Conservation (phyloP, 2,329 filamentous ascomycete species). For the Pseudogymnoascus sp. region DNA sequence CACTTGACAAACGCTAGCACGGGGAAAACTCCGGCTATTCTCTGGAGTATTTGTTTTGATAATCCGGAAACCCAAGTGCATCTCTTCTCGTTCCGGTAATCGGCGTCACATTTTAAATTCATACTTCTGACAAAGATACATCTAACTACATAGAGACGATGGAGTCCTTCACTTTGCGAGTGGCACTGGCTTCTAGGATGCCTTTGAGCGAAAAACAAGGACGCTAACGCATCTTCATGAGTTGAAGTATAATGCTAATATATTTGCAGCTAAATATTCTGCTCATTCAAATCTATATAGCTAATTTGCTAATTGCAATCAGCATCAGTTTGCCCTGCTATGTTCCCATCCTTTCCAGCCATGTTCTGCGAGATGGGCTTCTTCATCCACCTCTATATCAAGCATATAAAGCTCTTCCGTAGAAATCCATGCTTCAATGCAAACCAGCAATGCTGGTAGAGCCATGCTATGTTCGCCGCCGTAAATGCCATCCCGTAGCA, state of each 20-base stretch:
- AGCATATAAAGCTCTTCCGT: not conserved
- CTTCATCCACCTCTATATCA: slow-evolving; percentile 5
- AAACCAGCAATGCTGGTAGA: not conserved
- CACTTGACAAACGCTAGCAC: slow-evolving; percentile 4
- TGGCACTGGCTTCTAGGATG: too few relatives aligned
- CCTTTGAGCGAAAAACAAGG: too few relatives aligned
- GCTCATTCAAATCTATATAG: not conserved
- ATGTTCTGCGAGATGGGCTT: slow-evolving; percentile 7
- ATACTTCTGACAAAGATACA: too few relatives aligned
- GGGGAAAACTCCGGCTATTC: not conserved
- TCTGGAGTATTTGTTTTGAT: slow-evolving; percentile 1
- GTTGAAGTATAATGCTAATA: not conserved
- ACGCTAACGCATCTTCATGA: too few relatives aligned
- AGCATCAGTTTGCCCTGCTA: not conserved
- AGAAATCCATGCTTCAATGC: not conserved
- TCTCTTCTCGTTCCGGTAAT: not conserved
- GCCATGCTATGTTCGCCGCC: not conserved
- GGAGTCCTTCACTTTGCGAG: too few relatives aligned
- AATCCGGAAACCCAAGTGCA: not conserved
- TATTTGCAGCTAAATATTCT: not conserved
- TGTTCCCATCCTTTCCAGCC: slow-evolving; percentile 2
- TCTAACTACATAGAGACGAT: too few relatives aligned
- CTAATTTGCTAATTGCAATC: not conserved
- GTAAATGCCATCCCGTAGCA: slow-evolving; percentile 6
- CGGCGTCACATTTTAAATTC: too few relatives aligned